Evolutionary conservation across 1,284 basidiomycete genomes (phyloP).

Genomic region (Sparassis latifolia): DNA sequence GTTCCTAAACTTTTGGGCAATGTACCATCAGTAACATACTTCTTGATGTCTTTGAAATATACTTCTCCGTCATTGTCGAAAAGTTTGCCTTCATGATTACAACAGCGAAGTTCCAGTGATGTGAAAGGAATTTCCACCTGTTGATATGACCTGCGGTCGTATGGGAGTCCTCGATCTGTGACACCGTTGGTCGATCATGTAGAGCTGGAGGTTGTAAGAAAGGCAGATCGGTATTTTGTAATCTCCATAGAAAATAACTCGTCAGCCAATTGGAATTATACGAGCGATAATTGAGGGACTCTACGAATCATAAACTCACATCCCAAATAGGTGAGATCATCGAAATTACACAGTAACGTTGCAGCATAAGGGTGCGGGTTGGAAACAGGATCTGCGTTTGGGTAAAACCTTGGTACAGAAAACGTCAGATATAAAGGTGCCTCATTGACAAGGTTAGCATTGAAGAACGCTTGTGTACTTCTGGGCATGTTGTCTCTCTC

Average conservation of each 20-base stretch:
- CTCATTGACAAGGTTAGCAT: no score
- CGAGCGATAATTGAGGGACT: not conserved
- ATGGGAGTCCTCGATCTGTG: not conserved
- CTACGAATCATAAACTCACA: not conserved
- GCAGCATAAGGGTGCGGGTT: not conserved
- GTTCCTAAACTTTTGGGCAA: not conserved
- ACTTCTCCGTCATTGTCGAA: not conserved
- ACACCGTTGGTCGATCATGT: not conserved
- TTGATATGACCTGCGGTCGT: not conserved
- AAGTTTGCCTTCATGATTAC: not conserved
- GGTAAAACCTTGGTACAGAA: not conserved
- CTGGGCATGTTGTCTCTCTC: no score
- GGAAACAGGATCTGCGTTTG: not conserved
- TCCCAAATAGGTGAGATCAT: not conserved
- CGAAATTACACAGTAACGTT: not conserved
- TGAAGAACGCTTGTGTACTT: no score
- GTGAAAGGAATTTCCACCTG: not conserved
- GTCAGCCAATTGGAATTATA: not conserved
- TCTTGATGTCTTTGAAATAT: not conserved
- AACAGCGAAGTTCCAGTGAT: not conserved
- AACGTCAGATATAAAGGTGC: not conserved
- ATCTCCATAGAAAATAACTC: not conserved
- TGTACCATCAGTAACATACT: not conserved
- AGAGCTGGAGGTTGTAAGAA: not conserved
- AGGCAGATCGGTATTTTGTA: not conserved